Evolutionary conservation across 306 rosid genomes (phyloP), one percentile per base, ranked within the genome.

Genomic region (Parietaria judaica): DNA sequence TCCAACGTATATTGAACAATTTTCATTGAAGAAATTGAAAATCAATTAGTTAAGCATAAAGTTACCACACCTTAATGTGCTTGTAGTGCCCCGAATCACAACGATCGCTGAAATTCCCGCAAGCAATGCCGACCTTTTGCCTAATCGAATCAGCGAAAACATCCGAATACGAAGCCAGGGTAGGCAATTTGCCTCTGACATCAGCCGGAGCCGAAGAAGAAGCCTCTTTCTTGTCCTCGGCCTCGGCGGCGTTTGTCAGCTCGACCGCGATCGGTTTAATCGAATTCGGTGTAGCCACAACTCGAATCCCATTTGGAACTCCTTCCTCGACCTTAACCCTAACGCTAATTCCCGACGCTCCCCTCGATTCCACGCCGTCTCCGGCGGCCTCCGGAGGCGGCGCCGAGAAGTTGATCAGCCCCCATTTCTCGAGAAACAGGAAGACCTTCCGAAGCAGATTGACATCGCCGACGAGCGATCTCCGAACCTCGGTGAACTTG

Each of bases 401-500:
- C 6, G 76, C 84, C 53, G 72, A 63, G 54, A 86, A 86, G 79
- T 92, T 92, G 54, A 88, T 78, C 80, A 92, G 68, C 3, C 96
- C 96, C 85, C 95, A 86, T 8, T 67, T 71, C 57, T 92, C 90
- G 70, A 88, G 59, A 65, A 78, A 84, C n/a, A 23, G 36, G 71
- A 92, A 92, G 3, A 84, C 94, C 86, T 86, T 92, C 71, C 52
- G 79, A 14, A 92, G 83, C 74, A 84, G 70, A 15, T 76, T 71
- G 71, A 86, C 85, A 74, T 92, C 99, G 6, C 96, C 99, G 13
- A 92, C 96, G 47, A 92, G 72, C 1, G 94, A 88, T 57, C 86
- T 92, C 0, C 96, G 76, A 8, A 88, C 82, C 64, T 88, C 96
- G 35, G 96, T 88, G 85, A 92, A 92, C 0, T 84, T 74, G 68